Percentiles rank a stretch among this genome's conserved stretches.
These are phyloP conservation scores for Fusarium sp. DNA, from an alignment of 2,329 filamentous ascomycete genomes.

Conservation along the genomic window DNA sequence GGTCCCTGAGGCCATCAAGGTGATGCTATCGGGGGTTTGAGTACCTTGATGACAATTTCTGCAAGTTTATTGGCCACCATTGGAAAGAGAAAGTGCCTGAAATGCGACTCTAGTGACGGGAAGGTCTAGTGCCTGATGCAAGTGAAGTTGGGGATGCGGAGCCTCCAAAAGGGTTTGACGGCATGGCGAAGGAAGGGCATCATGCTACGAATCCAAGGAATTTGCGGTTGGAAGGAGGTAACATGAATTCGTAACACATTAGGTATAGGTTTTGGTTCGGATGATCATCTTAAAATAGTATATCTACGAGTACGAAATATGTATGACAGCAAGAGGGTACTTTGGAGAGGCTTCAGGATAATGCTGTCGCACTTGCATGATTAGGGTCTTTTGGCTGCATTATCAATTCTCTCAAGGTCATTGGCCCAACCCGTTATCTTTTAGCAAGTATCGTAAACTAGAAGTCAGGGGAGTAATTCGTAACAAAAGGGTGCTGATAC, in stretches of 20 bases:
- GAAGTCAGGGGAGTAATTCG: background rate
- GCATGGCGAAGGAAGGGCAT: background rate
- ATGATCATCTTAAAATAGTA: too few relatives aligned
- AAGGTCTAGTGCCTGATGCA: background rate
- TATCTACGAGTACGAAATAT: too few relatives aligned
- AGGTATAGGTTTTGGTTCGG: too few relatives aligned
- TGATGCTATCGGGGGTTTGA: conserved; percentile 8
- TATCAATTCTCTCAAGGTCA: background rate
- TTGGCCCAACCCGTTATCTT: background rate
- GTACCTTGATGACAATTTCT: conserved; percentile 29
- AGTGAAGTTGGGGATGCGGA: conserved; percentile 6
- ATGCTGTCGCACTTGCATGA: background rate
- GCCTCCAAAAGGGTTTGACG: background rate
- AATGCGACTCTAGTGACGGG: background rate
- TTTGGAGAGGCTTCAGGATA: background rate
- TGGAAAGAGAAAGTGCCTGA: background rate
- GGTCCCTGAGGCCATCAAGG: conserved; percentile 31
- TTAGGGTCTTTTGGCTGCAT: background rate
- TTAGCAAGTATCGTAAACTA: background rate
- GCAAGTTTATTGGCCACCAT: conserved; percentile 12
- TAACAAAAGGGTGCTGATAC: too few relatives aligned
- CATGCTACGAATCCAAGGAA: background rate
- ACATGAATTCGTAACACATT: too few relatives aligned
- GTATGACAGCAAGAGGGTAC: background rate
- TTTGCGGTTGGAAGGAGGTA: too few relatives aligned